phyloP scores from a whole-genome alignment of 176 grass and related monocot genomes.

The Ampelocalamus luodianensis region DNA sequence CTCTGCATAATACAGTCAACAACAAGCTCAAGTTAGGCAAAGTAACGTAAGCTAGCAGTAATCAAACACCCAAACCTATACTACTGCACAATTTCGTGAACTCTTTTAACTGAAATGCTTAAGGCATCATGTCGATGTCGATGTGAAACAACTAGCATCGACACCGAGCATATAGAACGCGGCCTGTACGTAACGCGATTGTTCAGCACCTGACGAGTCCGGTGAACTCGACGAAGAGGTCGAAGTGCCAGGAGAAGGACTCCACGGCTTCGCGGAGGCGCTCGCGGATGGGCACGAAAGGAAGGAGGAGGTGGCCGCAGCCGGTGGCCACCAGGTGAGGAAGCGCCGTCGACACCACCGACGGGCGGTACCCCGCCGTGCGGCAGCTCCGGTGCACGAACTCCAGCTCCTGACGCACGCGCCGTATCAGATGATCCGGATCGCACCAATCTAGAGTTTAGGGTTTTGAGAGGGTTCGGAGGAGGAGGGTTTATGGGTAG shows the following conservation, averaged over 20 bases:
- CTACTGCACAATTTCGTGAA: background rate
- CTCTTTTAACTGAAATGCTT: constrained; percentile 1
- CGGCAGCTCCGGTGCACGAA: constrained; percentile 85
- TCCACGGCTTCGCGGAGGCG: constrained; percentile 75
- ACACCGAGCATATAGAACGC: background rate
- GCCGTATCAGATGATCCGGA: background rate
- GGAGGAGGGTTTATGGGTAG: background rate
- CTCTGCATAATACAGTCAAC: background rate
- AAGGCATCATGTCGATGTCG: background rate
- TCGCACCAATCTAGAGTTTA: constrained; percentile 23
- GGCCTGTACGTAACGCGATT: background rate
- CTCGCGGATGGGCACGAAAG: constrained; percentile 75
- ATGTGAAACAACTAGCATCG: background rate
- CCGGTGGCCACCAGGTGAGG: constrained; percentile 73
- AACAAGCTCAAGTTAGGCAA: background rate
- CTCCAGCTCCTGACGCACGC: constrained; percentile 69
- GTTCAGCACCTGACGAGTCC: constrained; percentile 78
- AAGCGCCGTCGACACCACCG: constrained; percentile 80
- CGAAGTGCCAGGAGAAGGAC: constrained; percentile 69
- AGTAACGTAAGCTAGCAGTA: background rate
- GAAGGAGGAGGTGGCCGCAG: constrained; percentile 78
- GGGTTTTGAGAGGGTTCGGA: constrained; percentile 11
- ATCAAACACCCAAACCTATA: background rate
- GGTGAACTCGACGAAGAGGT: constrained; percentile 93
- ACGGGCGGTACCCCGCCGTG: constrained; percentile 68